Conservation (phyloP, 1,284 basidiomycete species). For the Papiliotrema fonsecae region DNA sequence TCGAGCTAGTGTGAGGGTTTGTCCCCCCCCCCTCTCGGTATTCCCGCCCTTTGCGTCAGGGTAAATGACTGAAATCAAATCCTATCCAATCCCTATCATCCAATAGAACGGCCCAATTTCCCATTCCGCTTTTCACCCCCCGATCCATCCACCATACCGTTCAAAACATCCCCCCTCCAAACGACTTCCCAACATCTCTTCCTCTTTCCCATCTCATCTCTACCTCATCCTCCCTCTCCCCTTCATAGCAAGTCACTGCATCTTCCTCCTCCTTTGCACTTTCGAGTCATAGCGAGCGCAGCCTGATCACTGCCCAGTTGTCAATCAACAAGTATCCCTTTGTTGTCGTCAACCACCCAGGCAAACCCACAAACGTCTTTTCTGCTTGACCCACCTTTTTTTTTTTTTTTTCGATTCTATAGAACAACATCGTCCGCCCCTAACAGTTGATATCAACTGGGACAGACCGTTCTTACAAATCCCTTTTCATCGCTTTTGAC, state of each 20-base stretch:
- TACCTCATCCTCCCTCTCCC: background rate
- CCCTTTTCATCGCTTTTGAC: background rate
- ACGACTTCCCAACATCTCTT: background rate
- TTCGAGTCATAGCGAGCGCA: conserved; percentile 6
- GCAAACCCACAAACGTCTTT: background rate
- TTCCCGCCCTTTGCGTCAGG: no score
- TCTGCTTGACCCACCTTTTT: background rate
- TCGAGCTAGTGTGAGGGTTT: no score
- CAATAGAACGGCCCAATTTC: background rate
- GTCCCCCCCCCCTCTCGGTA: no score
- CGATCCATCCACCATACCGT: background rate
- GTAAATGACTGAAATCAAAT: no score
- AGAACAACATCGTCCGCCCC: background rate
- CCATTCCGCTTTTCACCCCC: background rate
- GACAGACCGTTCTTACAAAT: background rate
- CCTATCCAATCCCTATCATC: background rate
- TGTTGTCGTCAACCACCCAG: background rate
- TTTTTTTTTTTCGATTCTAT: background rate
- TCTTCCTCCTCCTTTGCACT: background rate
- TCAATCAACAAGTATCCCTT: background rate
- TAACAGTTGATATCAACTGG: background rate
- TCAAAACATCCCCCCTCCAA: conserved; percentile 1
- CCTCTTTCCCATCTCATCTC: background rate
- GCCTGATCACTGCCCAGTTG: background rate
- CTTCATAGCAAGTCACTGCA: background rate